Percentiles rank a stretch among this genome's conserved stretches.
Conservation (phyloP, 148 eudicot species). For the Mesembryanthemum crystallinum region DNA sequence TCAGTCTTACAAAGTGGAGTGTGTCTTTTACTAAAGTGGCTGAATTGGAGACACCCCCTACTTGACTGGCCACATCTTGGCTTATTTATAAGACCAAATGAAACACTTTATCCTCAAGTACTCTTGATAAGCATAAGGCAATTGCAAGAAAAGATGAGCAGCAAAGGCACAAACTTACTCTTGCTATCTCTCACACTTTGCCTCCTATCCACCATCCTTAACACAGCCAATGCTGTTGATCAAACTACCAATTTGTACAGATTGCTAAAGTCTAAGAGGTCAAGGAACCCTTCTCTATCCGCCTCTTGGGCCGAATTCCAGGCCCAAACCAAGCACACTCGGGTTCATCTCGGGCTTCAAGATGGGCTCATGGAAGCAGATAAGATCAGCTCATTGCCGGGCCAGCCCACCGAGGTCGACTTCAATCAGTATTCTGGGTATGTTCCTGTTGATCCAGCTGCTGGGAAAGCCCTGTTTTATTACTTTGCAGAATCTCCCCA, state of each 20-base stretch:
- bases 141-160: slow-evolving; percentile 19
- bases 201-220: slow-evolving; percentile 16
- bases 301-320: slow-evolving; percentile 26
- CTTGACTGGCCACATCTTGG: not conserved
- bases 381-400: slow-evolving; percentile 32
- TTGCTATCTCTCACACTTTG: slow-evolving; percentile 1
- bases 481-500: slow-evolving; percentile 36
- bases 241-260: slow-evolving; percentile 28
- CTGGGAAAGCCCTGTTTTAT: slow-evolving; percentile 29
- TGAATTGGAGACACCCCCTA: not conserved
- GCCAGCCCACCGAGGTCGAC: slow-evolving; percentile 29
- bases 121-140: not conserved
- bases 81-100: slow-evolving; percentile 5
- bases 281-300: slow-evolving; percentile 23
- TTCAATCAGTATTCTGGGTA: slow-evolving; percentile 38
- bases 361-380: slow-evolving; percentile 40
- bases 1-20: not conserved
- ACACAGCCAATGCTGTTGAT: slow-evolving; percentile 23
- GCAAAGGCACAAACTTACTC: not conserved
- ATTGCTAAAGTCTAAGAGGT: slow-evolving; percentile 32
- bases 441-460: slow-evolving; percentile 30
- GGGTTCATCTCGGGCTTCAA: slow-evolving; percentile 24
- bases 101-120: not conserved
- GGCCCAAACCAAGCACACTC: slow-evolving; percentile 4
- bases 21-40: slow-evolving; percentile 3